Conservation (phyloP, 129 eudicot genomes). For the Sambucus nigra region DNA sequence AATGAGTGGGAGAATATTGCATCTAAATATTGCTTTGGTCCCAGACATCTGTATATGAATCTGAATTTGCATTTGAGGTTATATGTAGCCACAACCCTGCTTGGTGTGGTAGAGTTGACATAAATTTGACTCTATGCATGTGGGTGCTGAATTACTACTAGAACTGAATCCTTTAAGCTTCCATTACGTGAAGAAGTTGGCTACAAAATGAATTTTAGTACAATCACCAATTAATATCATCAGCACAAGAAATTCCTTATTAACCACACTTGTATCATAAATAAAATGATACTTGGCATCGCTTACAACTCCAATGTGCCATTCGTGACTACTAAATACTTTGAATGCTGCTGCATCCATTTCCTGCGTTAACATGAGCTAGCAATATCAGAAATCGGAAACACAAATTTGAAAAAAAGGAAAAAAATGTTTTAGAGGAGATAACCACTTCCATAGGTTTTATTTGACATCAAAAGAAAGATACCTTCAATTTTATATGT, state of each 20-base stretch:
- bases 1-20: not conserved
- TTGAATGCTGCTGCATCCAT: slow-evolving; percentile 77
- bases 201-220: slow-evolving; percentile 25
- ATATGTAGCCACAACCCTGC: slow-evolving; percentile 15
- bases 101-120: slow-evolving; percentile 18
- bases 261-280: too few relatives aligned
- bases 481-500: too few relatives aligned
- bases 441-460: too few relatives aligned
- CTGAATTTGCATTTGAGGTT: slow-evolving; percentile 1
- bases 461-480: too few relatives aligned
- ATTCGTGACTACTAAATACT: slow-evolving; percentile 62
- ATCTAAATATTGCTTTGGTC: slow-evolving; percentile 10
- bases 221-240: not conserved
- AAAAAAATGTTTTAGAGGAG: too few relatives aligned
- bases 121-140: slow-evolving; percentile 28
- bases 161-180: slow-evolving; percentile 44
- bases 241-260: too few relatives aligned
- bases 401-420: too few relatives aligned
- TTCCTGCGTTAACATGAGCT: slow-evolving; percentile 41
- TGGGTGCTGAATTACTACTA: slow-evolving; percentile 86
- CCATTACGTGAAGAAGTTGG: slow-evolving; percentile 47
- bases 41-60: not conserved
- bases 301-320: slow-evolving; percentile 98
- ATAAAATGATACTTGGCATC: too few relatives aligned
- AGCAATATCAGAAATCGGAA: not conserved